A percentile compares a stretch with the other conserved stretches of the same genome.
phyloP scores from a whole-genome alignment of 345 rosid species.

The Populus tremula region DNA sequence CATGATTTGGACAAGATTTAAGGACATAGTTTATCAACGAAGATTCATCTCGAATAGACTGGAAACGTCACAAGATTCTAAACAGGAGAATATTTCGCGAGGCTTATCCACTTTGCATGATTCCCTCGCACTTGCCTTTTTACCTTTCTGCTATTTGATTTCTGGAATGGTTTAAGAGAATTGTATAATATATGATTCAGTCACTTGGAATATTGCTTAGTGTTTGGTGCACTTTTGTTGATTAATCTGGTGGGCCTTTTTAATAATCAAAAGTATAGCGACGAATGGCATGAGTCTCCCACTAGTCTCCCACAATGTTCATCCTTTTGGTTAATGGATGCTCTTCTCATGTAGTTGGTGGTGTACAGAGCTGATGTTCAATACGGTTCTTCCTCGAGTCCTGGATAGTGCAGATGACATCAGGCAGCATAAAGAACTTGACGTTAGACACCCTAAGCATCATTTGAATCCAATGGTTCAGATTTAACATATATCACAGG shows the following conservation, averaged over 20 bases:
- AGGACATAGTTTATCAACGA: neutral
- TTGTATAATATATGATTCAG: neutral
- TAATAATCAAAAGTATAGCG: no score
- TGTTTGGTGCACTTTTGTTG: neutral
- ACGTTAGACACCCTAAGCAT: neutral
- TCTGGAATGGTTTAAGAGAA: neutral
- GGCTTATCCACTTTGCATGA: neutral
- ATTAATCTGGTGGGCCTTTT: neutral
- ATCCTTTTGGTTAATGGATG: neutral
- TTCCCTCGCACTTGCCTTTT: neutral
- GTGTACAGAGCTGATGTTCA: neutral
- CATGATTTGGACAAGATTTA: neutral
- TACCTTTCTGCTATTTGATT: neutral
- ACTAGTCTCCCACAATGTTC: neutral
- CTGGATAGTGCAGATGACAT: neutral
- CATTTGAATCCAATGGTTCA: neutral
- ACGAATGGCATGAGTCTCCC: neutral
- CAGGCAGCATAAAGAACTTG: neutral
- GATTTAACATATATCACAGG: neutral
- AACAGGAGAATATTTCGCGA: neutral
- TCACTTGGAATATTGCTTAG: neutral
- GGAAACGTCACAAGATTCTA: slow-evolving; percentile 9
- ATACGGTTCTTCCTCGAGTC: neutral
- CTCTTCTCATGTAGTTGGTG: neutral
- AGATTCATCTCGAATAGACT: slow-evolving; percentile 5